Percentiles rank a stretch among this genome's conserved stretches.
Conservation (phyloP, 495 filamentous ascomycete species). For the Penicillium turbatum region DNA sequence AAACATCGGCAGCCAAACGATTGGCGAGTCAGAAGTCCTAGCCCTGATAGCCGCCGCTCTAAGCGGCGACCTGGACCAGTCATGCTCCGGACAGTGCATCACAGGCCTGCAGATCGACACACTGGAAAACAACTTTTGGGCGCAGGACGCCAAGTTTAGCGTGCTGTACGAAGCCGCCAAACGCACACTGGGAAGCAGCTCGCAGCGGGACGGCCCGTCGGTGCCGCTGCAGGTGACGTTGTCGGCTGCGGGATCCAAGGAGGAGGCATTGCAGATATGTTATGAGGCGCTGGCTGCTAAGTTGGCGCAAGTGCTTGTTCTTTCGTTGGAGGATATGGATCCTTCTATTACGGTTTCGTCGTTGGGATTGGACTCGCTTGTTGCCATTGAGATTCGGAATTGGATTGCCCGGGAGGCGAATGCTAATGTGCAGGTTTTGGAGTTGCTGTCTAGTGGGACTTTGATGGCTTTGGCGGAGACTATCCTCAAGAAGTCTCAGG, state of each 20-base stretch:
- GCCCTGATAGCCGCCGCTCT: constrained; percentile 21
- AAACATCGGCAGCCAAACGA: constrained; percentile 27
- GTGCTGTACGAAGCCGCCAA: constrained; percentile 17
- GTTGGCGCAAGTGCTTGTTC: constrained; percentile 25
- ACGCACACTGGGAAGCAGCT: not conserved
- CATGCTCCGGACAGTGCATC: constrained; percentile 22
- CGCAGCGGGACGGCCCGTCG: constrained; percentile 9
- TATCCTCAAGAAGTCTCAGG: constrained; percentile 28
- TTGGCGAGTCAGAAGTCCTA: constrained; percentile 24
- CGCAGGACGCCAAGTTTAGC: constrained; percentile 24
- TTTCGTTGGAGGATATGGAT: constrained; percentile 32
- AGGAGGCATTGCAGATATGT: constrained; percentile 24
- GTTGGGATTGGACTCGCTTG: constrained; percentile 36
- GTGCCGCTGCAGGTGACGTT: constrained; percentile 16
- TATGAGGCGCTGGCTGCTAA: constrained; percentile 27
- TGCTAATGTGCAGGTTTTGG: constrained; percentile 35
- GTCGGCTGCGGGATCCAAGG: constrained; percentile 17
- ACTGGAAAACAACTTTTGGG: constrained; percentile 25
- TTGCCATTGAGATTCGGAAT: constrained; percentile 37
- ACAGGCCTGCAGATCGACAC: constrained; percentile 19
- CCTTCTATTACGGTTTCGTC: constrained; percentile 23
- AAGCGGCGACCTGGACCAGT: constrained; percentile 16
- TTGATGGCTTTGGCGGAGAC: constrained; percentile 29
- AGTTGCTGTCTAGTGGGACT: constrained; percentile 28
- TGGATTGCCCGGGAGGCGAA: constrained; percentile 36